Percentiles rank a stretch among this genome's conserved stretches.
These are phyloP conservation scores for Phytophthora ohioensis DNA, from an alignment of 352 stramenopile species.

Conservation along the genomic window DNA sequence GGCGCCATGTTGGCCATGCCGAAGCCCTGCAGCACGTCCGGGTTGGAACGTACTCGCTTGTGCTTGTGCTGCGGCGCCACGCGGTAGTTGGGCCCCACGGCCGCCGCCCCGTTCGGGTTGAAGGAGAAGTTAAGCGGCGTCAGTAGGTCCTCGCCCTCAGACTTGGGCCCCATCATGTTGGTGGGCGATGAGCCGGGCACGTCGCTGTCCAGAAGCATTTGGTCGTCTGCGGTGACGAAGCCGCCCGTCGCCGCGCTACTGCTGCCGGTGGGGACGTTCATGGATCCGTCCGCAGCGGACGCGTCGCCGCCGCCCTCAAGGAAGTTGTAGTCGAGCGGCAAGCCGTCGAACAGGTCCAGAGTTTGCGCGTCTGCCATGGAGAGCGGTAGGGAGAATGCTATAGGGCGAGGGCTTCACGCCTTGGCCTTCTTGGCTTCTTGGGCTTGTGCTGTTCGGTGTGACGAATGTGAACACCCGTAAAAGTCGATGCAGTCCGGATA, in stretches of 20 bases:
- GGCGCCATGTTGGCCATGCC: conserved; percentile 43
- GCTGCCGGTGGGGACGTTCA: conserved; percentile 3
- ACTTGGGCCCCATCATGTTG: conserved; percentile 42
- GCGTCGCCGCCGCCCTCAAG: conserved; percentile 30
- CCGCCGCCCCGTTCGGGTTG: conserved; percentile 22
- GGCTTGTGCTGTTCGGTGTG: conserved; percentile 17
- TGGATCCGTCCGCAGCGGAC: not conserved
- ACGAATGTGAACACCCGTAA: conserved; percentile 5
- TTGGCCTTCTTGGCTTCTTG: conserved; percentile 17
- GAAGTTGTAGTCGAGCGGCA: conserved; percentile 64
- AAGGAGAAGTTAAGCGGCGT: conserved; percentile 54
- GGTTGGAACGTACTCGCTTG: conserved; percentile 70
- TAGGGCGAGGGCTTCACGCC: conserved; percentile 18
- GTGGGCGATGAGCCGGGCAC: conserved; percentile 42
- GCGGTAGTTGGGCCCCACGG: conserved; percentile 39
- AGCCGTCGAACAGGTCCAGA: conserved; percentile 59
- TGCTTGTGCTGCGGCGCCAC: conserved; percentile 63
- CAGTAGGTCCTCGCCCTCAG: conserved; percentile 54
- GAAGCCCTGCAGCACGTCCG: conserved; percentile 59
- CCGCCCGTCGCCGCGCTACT: not conserved
- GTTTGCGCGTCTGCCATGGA: conserved; percentile 53
- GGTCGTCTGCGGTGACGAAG: conserved; percentile 41
- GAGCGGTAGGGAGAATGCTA: conserved; percentile 20
- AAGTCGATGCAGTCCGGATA: conserved; percentile 9
- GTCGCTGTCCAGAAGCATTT: conserved; percentile 66